These are phyloP conservation scores for Capsicum baccatum DNA, from an alignment of 257 asterid species.

Conservation along the genomic window DNA sequence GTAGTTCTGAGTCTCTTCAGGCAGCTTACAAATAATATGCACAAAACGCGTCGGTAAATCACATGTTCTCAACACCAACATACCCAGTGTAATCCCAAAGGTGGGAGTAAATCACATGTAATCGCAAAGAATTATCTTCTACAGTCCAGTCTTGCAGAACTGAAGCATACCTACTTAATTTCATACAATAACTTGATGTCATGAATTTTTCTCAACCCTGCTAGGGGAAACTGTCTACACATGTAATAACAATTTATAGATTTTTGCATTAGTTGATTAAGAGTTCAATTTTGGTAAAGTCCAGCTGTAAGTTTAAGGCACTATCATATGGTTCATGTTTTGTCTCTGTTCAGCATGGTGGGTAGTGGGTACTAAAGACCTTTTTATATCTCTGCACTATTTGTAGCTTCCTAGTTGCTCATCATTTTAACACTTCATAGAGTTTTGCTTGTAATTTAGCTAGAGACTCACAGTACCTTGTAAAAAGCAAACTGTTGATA, in stretches of 20 bases:
- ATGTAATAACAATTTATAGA: neutral
- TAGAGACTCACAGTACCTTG: neutral
- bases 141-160: neutral
- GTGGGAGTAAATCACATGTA: neutral
- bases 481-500: neutral
- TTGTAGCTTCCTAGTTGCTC: conserved; percentile 16
- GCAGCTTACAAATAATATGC: conserved; percentile 14
- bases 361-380: neutral
- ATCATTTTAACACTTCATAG: neutral
- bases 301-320: neutral
- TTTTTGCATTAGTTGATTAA: conserved; percentile 10
- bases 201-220: conserved; percentile 10
- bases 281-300: conserved; percentile 10
- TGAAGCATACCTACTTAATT: neutral
- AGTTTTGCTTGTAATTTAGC: neutral
- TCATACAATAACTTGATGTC: neutral
- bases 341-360: conserved; percentile 16
- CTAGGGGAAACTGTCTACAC: neutral
- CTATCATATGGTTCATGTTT: conserved; percentile 20
- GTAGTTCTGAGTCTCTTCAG: neutral
- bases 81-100: neutral
- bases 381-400: neutral
- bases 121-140: neutral
- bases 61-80: neutral
- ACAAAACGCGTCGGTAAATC: neutral